Conservation (phyloP, 257 asterid species). For the Plantago elongata region DNA sequence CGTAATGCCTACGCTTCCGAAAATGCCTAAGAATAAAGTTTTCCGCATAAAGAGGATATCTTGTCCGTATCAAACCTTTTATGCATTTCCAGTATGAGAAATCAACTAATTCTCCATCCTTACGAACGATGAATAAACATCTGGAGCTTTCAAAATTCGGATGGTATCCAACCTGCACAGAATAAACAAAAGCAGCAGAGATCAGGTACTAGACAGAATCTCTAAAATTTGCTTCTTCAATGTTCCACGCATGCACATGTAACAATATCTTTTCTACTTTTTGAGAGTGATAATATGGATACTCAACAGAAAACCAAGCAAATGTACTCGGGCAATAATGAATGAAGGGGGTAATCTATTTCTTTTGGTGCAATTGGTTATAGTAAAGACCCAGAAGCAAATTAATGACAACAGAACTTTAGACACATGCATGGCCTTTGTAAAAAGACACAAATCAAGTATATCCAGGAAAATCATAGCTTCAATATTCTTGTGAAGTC, state of each 20-base stretch:
- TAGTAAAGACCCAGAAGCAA: too few species aligned
- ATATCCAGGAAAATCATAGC: too few species aligned
- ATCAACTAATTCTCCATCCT: slow-evolving; percentile 84
- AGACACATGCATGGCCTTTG: too few species aligned
- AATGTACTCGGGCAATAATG: too few species aligned
- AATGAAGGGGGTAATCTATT: too few species aligned
- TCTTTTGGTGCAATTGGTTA: too few species aligned
- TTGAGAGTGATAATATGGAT: too few species aligned
- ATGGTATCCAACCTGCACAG: slow-evolving; percentile 83
- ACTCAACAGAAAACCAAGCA: too few species aligned
- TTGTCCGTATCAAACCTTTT: slow-evolving; percentile 79
- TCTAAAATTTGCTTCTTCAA: not conserved
- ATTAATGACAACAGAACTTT: too few species aligned
- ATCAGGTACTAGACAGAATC: not conserved
- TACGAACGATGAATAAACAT: slow-evolving; percentile 85
- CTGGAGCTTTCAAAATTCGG: slow-evolving; percentile 75
- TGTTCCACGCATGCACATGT: not conserved
- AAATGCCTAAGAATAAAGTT: slow-evolving; percentile 86
- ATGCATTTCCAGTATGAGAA: slow-evolving; percentile 98
- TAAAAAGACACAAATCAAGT: too few species aligned
- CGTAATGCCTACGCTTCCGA: slow-evolving; percentile 49
- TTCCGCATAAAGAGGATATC: slow-evolving; percentile 88
- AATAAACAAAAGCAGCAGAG: slow-evolving; percentile 21
- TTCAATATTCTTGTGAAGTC: too few species aligned
- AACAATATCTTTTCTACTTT: too few species aligned